phyloP scores from a whole-genome alignment of 805 yeast genomes.

The Lipomyces mesembrius region DNA sequence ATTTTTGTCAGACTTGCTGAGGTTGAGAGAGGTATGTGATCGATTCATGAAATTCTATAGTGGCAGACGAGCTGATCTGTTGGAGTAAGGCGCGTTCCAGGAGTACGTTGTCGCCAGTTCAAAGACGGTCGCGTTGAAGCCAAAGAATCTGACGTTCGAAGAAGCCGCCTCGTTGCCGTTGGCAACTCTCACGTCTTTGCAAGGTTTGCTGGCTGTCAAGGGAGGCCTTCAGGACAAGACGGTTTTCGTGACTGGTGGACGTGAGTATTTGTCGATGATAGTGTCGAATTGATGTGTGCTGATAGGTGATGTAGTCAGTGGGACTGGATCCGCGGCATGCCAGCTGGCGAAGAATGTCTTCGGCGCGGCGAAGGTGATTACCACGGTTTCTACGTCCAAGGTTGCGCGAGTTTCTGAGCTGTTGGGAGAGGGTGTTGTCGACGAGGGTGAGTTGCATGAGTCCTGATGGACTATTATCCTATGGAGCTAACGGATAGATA shows the following conservation, averaged over 20 bases:
- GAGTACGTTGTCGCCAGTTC: conserved; percentile 30
- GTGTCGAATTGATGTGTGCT: not conserved
- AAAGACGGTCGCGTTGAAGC: conserved; percentile 27
- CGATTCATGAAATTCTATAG: not conserved
- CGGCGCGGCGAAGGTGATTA: conserved; percentile 35
- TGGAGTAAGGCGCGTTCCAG: conserved; percentile 28
- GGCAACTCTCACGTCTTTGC: conserved; percentile 34
- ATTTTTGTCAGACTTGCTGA: conserved; percentile 29
- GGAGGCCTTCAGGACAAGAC: conserved; percentile 27
- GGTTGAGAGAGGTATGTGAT: conserved; percentile 12
- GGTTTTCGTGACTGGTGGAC: conserved; percentile 35
- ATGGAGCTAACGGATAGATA: not conserved
- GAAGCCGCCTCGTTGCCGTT: conserved; percentile 39
- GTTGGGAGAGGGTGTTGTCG: conserved; percentile 38
- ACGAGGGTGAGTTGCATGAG: conserved; percentile 10
- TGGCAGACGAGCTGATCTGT: not conserved
- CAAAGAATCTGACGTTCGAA: conserved; percentile 29
- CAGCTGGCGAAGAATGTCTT: conserved; percentile 38
- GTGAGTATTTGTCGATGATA: conserved; percentile 3
- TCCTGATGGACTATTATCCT: not conserved
- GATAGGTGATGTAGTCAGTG: conserved; percentile 10
- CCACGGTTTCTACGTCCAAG: conserved; percentile 39
- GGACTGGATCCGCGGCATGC: conserved; percentile 36
- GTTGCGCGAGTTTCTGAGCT: conserved; percentile 23
- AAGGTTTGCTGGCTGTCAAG: conserved; percentile 20